phyloP scores from a whole-genome alignment of 73 alveolate species.

The Stentor roeselii region DNA sequence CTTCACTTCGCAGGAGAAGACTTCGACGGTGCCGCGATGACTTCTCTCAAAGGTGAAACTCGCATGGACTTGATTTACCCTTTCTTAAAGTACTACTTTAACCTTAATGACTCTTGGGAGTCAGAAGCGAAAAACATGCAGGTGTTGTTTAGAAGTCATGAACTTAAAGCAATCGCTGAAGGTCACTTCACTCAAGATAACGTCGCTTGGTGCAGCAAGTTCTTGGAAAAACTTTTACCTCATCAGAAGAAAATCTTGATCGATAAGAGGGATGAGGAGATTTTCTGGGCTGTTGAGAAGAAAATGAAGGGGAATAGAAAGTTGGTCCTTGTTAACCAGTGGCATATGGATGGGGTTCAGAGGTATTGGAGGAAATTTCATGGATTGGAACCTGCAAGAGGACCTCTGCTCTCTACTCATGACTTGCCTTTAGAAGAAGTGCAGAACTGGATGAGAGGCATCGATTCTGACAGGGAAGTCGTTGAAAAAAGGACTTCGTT shows the following conservation, averaged over 20 bases:
- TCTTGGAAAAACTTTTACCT: not conserved
- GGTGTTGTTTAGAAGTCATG: not conserved
- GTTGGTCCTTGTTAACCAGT: constrained; percentile 21
- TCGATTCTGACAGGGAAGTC: constrained; percentile 12
- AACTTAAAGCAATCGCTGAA: constrained; percentile 2
- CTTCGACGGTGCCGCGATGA: not conserved
- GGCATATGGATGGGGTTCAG: constrained; percentile 33
- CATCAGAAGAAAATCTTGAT: not conserved
- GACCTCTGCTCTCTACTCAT: not conserved
- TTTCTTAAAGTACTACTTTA: not conserved
- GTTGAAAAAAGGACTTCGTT: not conserved
- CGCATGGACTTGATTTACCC: not conserved
- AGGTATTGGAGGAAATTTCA: constrained; percentile 24
- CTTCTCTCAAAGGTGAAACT: not conserved
- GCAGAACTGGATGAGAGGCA: constrained; percentile 12
- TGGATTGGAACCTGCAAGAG: not conserved
- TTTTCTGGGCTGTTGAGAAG: constrained; percentile 9
- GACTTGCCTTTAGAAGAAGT: constrained; percentile 30
- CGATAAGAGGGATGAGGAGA: not conserved
- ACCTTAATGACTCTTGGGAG: not conserved
- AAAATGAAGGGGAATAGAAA: not conserved
- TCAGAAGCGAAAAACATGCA: constrained; percentile 7
- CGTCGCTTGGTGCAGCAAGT: constrained; percentile 25
- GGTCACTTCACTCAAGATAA: not conserved
- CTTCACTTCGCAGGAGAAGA: constrained; percentile 22